These are phyloP conservation scores for Dichotomocladium elegans DNA, from an alignment of 371 early-diverging fungal species.

Conservation along the genomic window DNA sequence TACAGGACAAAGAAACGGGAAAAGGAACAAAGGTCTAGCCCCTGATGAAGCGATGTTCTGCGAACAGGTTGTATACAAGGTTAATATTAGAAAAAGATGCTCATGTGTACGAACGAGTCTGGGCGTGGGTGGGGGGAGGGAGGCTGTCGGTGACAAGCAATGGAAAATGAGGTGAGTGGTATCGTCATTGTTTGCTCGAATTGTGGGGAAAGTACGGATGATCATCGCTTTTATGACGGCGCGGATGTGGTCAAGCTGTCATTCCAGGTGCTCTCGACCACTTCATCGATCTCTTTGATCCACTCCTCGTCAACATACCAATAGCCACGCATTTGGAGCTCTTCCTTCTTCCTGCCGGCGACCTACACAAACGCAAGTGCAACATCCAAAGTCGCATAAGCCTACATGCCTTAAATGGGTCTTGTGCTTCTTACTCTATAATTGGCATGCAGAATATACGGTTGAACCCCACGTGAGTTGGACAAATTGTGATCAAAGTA, in stretches of 20 bases:
- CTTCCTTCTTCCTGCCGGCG: slow-evolving; percentile 50
- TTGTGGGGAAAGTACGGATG: no score
- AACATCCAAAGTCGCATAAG: background rate
- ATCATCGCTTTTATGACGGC: slow-evolving; percentile 13
- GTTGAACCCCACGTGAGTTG: slow-evolving; percentile 23
- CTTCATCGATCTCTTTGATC: slow-evolving; percentile 27
- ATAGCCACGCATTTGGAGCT: slow-evolving; percentile 14
- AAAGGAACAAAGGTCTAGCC: slow-evolving; percentile 4
- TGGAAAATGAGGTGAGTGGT: background rate
- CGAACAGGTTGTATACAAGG: no score
- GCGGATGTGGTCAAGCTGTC: slow-evolving; percentile 20
- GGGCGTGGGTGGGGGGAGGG: no score
- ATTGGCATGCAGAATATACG: slow-evolving; percentile 40
- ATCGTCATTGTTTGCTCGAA: background rate
- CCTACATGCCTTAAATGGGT: no score
- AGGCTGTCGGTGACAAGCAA: background rate
- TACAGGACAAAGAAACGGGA: no score
- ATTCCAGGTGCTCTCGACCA: slow-evolving; percentile 6
- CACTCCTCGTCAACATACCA: slow-evolving; percentile 44
- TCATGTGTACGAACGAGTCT: no score
- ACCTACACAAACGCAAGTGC: slow-evolving; percentile 9
- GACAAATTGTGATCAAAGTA: slow-evolving; percentile 31
- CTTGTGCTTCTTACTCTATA: slow-evolving; percentile 32
- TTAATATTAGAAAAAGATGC: no score
- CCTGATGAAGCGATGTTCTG: no score